Percentiles rank a stretch among this genome's conserved stretches.
phyloP scores from a whole-genome alignment of 2,329 filamentous ascomycete genomes.

The Fusarium chaquense region DNA sequence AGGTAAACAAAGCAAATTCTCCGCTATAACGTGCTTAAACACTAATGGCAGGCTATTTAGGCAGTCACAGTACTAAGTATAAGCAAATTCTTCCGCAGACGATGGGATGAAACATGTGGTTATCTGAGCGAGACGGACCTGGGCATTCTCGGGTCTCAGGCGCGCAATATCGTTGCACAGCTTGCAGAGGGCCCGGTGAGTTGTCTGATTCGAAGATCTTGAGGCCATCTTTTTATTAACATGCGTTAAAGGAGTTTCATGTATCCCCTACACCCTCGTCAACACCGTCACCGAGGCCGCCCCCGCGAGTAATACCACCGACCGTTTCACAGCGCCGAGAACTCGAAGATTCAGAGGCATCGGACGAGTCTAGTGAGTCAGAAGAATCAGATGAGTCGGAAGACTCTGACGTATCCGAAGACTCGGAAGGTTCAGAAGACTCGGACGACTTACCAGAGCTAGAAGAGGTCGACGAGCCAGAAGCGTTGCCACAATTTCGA shows the following conservation, averaged over 20 bases:
- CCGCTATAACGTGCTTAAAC: background rate
- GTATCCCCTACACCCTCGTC: background rate
- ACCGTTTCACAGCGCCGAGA: background rate
- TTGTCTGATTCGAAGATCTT: background rate
- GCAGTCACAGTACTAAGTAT: conserved; percentile 43
- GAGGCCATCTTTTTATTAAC: conserved; percentile 10
- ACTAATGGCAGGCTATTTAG: conserved; percentile 31
- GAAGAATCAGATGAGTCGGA: background rate
- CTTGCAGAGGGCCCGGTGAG: conserved; percentile 42
- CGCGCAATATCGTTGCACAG: conserved; percentile 37
- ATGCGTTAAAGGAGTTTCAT: conserved; percentile 8
- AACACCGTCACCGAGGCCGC: background rate
- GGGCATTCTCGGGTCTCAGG: conserved; percentile 30
- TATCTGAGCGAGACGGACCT: conserved; percentile 33
- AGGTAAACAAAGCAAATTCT: conserved; percentile 42
- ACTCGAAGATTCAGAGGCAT: background rate
- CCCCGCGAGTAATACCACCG: background rate
- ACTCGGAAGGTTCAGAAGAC: background rate
- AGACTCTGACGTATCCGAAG: background rate
- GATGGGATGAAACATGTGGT: conserved; percentile 43
- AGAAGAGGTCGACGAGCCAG: background rate
- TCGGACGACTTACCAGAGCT: background rate
- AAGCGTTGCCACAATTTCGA: background rate
- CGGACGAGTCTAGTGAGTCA: background rate
- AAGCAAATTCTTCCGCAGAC: conserved; percentile 41